Percentiles rank a stretch among this genome's conserved stretches.
Evolutionary conservation across 1,284 basidiomycete species (phyloP).

Genomic region (Termitomyces sp.): DNA sequence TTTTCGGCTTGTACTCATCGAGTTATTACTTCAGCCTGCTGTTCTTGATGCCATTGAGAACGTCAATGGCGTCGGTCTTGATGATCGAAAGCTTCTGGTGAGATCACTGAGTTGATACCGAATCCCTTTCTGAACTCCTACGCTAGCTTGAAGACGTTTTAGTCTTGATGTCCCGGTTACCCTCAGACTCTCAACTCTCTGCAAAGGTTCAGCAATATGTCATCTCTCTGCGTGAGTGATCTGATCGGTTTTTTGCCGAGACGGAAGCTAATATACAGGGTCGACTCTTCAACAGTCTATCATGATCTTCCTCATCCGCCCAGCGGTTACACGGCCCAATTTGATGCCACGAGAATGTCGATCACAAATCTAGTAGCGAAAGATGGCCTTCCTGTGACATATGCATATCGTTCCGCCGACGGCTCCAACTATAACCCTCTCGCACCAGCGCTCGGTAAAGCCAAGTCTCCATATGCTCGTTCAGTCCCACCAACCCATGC

Average conservation of each 20-base stretch:
- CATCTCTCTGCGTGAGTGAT: constrained; percentile 44
- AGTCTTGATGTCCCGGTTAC: constrained; percentile 46
- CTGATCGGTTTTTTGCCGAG: constrained; percentile 8
- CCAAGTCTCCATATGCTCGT: constrained; percentile 65
- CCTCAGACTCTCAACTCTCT: constrained; percentile 28
- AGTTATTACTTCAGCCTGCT: constrained; percentile 33
- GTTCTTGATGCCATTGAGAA: constrained; percentile 46
- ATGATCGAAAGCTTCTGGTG: constrained; percentile 54
- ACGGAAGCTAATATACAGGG: not conserved
- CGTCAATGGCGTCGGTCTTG: constrained; percentile 37
- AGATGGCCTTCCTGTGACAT: constrained; percentile 24
- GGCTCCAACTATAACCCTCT: constrained; percentile 57
- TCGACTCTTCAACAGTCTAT: constrained; percentile 36
- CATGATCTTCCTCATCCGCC: constrained; percentile 70
- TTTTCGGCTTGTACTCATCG: not conserved
- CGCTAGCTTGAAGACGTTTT: constrained; percentile 51
- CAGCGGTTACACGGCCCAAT: constrained; percentile 35
- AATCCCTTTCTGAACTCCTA: not conserved
- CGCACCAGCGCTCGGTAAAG: constrained; percentile 52
- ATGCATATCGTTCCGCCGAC: constrained; percentile 50
- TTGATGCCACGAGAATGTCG: not conserved
- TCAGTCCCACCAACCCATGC: constrained; percentile 54
- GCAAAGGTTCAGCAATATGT: constrained; percentile 38
- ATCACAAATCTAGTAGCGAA: constrained; percentile 10
- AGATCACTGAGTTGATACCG: not conserved